phyloP scores from a whole-genome alignment of 2,329 filamentous ascomycete species.

The Fusarium sp. region DNA sequence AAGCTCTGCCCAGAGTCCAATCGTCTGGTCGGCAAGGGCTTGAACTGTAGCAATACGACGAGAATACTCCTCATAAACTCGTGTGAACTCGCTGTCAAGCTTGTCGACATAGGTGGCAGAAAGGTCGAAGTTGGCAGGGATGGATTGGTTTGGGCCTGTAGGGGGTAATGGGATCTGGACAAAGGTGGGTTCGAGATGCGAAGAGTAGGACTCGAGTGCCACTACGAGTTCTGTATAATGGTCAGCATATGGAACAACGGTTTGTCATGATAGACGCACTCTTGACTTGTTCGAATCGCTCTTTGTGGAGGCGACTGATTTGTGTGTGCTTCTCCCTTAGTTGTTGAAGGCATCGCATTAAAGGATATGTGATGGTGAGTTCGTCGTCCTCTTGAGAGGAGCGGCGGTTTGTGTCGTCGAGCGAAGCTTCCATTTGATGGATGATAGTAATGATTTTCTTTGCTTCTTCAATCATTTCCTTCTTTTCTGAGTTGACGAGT shows the following conservation, averaged over 20 bases:
- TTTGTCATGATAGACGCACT: constrained; percentile 65
- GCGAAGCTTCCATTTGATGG: constrained; percentile 90
- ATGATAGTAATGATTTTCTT: constrained; percentile 86
- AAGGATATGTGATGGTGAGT: constrained; percentile 82
- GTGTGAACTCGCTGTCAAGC: constrained; percentile 90
- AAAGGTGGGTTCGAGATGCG: constrained; percentile 91
- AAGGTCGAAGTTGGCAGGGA: constrained; percentile 90
- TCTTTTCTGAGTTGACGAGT: constrained; percentile 87
- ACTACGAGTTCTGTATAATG: constrained; percentile 79
- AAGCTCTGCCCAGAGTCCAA: constrained; percentile 94
- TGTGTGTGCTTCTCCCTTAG: constrained; percentile 89
- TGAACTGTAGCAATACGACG: constrained; percentile 82
- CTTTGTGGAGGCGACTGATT: constrained; percentile 83
- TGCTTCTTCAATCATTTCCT: constrained; percentile 89
- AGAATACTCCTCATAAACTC: constrained; percentile 96
- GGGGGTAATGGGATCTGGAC: constrained; percentile 87
- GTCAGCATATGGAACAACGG: constrained; percentile 15
- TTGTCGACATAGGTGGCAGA: constrained; percentile 87
- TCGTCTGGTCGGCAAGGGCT: constrained; percentile 82
- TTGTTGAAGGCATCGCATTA: constrained; percentile 79
- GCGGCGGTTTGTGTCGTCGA: constrained; percentile 78
- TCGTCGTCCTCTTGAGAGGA: constrained; percentile 75
- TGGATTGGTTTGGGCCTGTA: constrained; percentile 77
- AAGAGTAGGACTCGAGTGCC: constrained; percentile 95
- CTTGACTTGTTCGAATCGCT: constrained; percentile 94